phyloP scores from a whole-genome alignment of 1,284 basidiomycete species.

The Heterobasidion irregulare region DNA sequence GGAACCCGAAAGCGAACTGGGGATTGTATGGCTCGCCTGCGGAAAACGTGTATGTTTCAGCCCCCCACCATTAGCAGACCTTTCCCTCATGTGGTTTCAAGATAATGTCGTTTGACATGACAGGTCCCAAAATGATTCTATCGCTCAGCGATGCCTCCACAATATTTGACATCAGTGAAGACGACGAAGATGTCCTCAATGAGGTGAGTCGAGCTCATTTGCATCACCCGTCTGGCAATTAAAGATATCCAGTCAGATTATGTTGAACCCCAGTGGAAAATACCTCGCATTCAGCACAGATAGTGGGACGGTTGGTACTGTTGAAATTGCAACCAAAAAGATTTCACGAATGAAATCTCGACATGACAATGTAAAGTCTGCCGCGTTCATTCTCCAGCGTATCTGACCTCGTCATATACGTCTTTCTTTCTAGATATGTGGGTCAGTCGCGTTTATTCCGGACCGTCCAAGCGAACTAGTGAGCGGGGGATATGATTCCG shows the following conservation, averaged over 20 bases:
- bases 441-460: constrained; percentile 59
- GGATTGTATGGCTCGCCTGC: constrained; percentile 52
- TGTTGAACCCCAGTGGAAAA: constrained; percentile 43
- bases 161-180: constrained; percentile 35
- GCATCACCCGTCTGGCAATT: constrained; percentile 1
- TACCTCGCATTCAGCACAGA: constrained; percentile 64
- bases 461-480: constrained; percentile 61
- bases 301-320: constrained; percentile 53
- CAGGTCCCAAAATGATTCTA: constrained; percentile 14
- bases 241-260: constrained; percentile 41
- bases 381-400: not conserved
- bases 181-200: constrained; percentile 55
- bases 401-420: not conserved
- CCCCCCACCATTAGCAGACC: not conserved
- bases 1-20: constrained; percentile 28
- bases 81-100: constrained; percentile 4
- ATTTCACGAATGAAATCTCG: constrained; percentile 48
- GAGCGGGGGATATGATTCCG: constrained; percentile 69
- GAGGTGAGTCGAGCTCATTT: constrained; percentile 38
- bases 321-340: constrained; percentile 43
- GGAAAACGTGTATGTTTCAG: constrained; percentile 39
- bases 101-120: constrained; percentile 17
- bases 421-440: constrained; percentile 46
- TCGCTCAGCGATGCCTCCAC: constrained; percentile 35
- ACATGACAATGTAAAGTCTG: constrained; percentile 49